phyloP scores from a whole-genome alignment of 306 rosid genomes.

The Cicer cuneatum region DNA sequence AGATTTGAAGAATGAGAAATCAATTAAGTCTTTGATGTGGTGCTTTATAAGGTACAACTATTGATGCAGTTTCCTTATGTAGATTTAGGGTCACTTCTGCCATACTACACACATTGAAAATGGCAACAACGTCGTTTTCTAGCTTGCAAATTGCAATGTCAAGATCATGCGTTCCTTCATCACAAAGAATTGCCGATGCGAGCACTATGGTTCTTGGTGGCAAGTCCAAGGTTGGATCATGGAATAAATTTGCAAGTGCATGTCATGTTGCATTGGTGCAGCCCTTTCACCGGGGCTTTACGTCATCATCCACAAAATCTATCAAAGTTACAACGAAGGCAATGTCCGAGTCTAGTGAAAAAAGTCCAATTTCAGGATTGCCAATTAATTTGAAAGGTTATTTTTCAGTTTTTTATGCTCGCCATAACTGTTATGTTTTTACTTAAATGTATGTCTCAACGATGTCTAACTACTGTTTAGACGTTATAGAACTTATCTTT shows the following conservation, averaged over 20 bases:
- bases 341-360: conserved; percentile 62
- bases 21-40: neutral
- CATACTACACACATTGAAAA: conserved; percentile 48
- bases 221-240: conserved; percentile 58
- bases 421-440: conserved; percentile 6
- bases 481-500: neutral
- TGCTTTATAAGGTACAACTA: conserved; percentile 7
- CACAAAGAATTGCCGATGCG: conserved; percentile 56
- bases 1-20: conserved; percentile 1
- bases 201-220: conserved; percentile 50
- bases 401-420: conserved; percentile 21
- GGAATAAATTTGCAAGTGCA: conserved; percentile 66
- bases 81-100: conserved; percentile 48
- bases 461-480: conserved; percentile 26
- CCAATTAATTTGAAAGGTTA: conserved; percentile 81
- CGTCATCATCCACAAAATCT: conserved; percentile 57
- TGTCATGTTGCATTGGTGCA: conserved; percentile 59
- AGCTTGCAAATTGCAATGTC: conserved; percentile 77
- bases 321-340: conserved; percentile 64
- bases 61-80: conserved; percentile 39
- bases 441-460: conserved; percentile 7
- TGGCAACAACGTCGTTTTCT: conserved; percentile 79
- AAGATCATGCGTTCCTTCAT: conserved; percentile 61
- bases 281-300: conserved; percentile 56
- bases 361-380: conserved; percentile 68